These are phyloP conservation scores for Tillandsia leiboldiana DNA, from an alignment of 176 grass and related monocot genomes.

Conservation along the genomic window DNA sequence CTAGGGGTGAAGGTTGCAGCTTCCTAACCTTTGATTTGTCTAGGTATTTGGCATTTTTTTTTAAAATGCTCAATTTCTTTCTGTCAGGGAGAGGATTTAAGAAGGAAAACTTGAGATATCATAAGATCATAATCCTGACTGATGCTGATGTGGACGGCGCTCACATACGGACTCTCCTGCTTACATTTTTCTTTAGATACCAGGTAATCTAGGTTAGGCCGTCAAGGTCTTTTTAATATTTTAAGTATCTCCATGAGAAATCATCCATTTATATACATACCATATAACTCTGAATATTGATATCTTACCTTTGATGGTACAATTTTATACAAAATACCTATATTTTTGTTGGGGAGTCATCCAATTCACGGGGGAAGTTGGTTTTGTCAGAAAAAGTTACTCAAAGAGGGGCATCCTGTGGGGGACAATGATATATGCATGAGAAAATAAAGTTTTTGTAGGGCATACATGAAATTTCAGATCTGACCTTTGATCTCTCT, in stretches of 20 bases:
- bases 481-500: not conserved
- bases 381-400: too few relatives aligned
- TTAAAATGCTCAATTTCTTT: constrained; percentile 25
- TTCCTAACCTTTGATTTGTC: constrained; percentile 12
- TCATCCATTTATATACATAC: not conserved
- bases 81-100: constrained; percentile 96
- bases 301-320: not conserved
- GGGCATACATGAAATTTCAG: too few relatives aligned
- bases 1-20: constrained; percentile 82
- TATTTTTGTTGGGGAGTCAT: too few relatives aligned
- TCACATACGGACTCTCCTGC: constrained; percentile 88
- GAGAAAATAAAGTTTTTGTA: too few relatives aligned
- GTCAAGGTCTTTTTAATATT: not conserved
- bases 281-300: not conserved
- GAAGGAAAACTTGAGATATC: constrained; percentile 88
- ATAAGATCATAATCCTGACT: constrained; percentile 92
- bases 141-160: constrained; percentile 99
- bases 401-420: too few relatives aligned
- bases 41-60: not conserved
- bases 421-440: not conserved
- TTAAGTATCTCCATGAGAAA: not conserved
- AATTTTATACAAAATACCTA: too few relatives aligned
- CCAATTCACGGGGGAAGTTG: too few relatives aligned
- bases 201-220: constrained; percentile 38
- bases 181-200: constrained; percentile 99